A percentile compares a stretch with the other conserved stretches of the same genome.
Evolutionary conservation across 2,329 filamentous ascomycete species (phyloP).

Genomic region (Aspergillus sp.): DNA sequence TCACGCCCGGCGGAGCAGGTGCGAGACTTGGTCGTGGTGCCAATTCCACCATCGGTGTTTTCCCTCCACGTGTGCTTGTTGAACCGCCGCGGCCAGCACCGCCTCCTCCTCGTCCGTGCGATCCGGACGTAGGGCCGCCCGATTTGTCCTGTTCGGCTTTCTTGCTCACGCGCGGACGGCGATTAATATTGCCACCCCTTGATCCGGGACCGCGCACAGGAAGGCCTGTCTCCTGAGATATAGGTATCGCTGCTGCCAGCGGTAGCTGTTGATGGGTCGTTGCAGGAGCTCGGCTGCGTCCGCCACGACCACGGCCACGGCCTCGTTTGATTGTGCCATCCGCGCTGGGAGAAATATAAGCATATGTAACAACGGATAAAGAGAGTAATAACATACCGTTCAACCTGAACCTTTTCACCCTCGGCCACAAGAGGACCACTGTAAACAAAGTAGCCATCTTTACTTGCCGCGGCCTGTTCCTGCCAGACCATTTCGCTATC

Average conservation of each 20-base stretch:
- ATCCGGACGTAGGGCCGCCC: constrained; percentile 51
- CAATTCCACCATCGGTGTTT: constrained; percentile 36
- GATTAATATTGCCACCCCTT: constrained; percentile 72
- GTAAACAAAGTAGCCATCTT: constrained; percentile 98
- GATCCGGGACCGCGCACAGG: constrained; percentile 72
- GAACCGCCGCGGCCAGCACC: constrained; percentile 33
- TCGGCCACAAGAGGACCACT: constrained; percentile 88
- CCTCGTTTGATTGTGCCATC: constrained; percentile 72
- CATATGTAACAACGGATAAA: constrained; percentile 3
- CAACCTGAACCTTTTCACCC: constrained; percentile 73
- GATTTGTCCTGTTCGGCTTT: constrained; percentile 81
- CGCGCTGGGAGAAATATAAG: constrained; percentile 55
- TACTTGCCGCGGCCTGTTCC: constrained; percentile 88
- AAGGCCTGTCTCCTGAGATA: constrained; percentile 86
- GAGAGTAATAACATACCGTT: constrained; percentile 55
- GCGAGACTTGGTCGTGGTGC: constrained; percentile 33
- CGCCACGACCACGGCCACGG: constrained; percentile 59
- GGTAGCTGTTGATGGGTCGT: constrained; percentile 75
- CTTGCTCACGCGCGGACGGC: constrained; percentile 86
- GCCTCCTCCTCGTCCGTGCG: constrained; percentile 36
- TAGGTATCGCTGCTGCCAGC: constrained; percentile 78
- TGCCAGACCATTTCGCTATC: constrained; percentile 96
- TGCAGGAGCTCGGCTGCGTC: constrained; percentile 59
- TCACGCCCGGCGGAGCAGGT: constrained; percentile 28
- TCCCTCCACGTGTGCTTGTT: constrained; percentile 33